Percentiles rank a stretch among this genome's conserved stretches.
Conservation (phyloP, 352 stramenopile species). For the Pythium periplocum region DNA sequence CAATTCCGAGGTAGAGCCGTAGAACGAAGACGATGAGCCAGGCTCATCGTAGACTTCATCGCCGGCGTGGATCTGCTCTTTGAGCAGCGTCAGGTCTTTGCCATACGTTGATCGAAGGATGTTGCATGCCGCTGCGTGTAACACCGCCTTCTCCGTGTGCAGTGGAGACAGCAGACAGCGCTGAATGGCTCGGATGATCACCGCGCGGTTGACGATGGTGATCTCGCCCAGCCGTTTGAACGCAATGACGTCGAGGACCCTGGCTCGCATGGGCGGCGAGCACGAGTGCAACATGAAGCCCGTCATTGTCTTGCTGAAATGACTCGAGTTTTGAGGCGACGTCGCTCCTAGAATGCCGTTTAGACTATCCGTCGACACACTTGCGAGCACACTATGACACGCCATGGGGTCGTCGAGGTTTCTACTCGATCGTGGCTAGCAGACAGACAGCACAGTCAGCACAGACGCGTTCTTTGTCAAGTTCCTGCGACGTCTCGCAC, state of each 20-base stretch:
- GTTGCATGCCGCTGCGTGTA: constrained; percentile 65
- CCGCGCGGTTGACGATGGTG: constrained; percentile 59
- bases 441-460: background rate
- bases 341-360: constrained; percentile 78
- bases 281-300: constrained; percentile 82
- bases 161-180: constrained; percentile 65
- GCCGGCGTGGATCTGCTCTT: constrained; percentile 72
- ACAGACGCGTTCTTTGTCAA: no score
- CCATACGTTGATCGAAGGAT: constrained; percentile 67
- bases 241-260: constrained; percentile 76
- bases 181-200: constrained; percentile 79
- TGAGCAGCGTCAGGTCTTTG: constrained; percentile 64
- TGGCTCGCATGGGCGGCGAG: constrained; percentile 45
- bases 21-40: no score
- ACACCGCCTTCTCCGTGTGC: constrained; percentile 53
- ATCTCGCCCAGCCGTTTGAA: constrained; percentile 61
- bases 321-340: constrained; percentile 63
- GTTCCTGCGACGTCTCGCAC: constrained; percentile 3
- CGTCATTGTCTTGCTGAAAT: constrained; percentile 80
- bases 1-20: no score
- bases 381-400: constrained; percentile 70
- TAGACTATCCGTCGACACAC: constrained; percentile 49
- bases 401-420: constrained; percentile 54
- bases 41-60: constrained; percentile 41
- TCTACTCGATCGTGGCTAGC: constrained; percentile 34